Evolutionary conservation across 345 rosid species (phyloP).

Genomic region (Draba incana): DNA sequence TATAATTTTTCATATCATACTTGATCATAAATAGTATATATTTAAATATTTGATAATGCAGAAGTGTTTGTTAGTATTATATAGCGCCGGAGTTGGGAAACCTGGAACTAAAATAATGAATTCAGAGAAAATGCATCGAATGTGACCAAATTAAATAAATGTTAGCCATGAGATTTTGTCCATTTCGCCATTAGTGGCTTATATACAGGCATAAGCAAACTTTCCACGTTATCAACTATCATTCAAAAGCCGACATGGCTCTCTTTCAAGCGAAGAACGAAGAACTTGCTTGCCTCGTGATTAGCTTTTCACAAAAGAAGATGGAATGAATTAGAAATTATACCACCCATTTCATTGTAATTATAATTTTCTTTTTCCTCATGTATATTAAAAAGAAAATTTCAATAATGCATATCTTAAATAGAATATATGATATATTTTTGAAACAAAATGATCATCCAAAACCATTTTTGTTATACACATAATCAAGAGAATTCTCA

Average conservation of each 20-base stretch:
- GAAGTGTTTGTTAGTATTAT: slow-evolving; percentile 3
- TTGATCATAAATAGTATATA: slow-evolving; percentile 3
- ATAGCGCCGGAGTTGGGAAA: background rate
- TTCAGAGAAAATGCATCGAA: slow-evolving; percentile 29
- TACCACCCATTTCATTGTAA: background rate
- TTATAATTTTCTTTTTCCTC: background rate
- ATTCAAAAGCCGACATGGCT: slow-evolving; percentile 15
- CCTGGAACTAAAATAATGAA: slow-evolving; percentile 17
- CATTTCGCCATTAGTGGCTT: slow-evolving; percentile 18
- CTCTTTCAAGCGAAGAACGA: slow-evolving; percentile 20
- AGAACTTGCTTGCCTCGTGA: slow-evolving; percentile 27
- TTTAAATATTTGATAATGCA: slow-evolving; percentile 8
- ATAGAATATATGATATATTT: background rate
- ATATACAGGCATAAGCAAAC: background rate
- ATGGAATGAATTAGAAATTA: background rate
- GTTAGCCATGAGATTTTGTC: slow-evolving; percentile 6
- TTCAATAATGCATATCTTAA: too few species aligned
- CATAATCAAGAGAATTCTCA: too few species aligned
- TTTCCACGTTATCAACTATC: slow-evolving; percentile 8
- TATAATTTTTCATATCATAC: background rate
- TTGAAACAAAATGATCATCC: too few species aligned
- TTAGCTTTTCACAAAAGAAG: slow-evolving; percentile 17
- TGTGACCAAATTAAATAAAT: slow-evolving; percentile 22
- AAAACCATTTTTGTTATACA: too few species aligned
- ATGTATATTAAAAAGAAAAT: background rate